Base-by-base conservation (phyloP, 805 yeast genomes). In the Starmerella apis region DNA sequence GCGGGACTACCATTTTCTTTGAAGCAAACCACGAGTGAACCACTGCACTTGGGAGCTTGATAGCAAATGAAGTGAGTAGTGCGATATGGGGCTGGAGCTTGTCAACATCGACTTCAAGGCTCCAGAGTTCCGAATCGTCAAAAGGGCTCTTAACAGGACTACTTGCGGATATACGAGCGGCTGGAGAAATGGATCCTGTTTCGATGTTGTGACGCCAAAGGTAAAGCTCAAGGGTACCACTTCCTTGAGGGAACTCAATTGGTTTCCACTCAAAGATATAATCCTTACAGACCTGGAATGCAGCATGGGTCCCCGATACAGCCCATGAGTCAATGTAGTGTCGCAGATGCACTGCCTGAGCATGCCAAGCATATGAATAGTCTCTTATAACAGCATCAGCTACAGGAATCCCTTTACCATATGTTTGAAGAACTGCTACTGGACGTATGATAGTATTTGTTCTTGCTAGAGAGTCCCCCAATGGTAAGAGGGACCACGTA, bases 401-500 rank as follows among this genome's bases (percentile, higher is more conserved):
- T 5, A 27, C 7, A 2, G 33, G 33, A 14, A 55, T 33, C 16
- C 49, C 37, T 28, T 38, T 43, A 3, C 59, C 47, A 11, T 52
- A 52, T 0, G 65, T 59, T 13, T 53, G 50, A 22, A 59, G 52
- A 0, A 48, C 43, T 0, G 59, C 63, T 2, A 62, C 7, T 2
- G 66, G 65, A 2, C 62, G 53, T 4, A 58, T 42, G 8, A 47
- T 22, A 7, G 52, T 25, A n/a, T 48, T 33, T 6, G 31, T 8
- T 9, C 37, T 19, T 19, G 41, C 22, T 23, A 36, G 25, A 14
- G 41, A 42, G 14, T 30, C 25, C 9, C 30, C 16, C 16, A 58
- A 52, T 1, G 51, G 53, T 41, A 63, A 18, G 16, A 63, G 50
- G 3, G 66, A 63, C 54, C 63, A 63, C 4, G 56, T 31, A 48